phyloP scores from a whole-genome alignment of 768 basidiomycete species.

The Serendipita sp. region DNA sequence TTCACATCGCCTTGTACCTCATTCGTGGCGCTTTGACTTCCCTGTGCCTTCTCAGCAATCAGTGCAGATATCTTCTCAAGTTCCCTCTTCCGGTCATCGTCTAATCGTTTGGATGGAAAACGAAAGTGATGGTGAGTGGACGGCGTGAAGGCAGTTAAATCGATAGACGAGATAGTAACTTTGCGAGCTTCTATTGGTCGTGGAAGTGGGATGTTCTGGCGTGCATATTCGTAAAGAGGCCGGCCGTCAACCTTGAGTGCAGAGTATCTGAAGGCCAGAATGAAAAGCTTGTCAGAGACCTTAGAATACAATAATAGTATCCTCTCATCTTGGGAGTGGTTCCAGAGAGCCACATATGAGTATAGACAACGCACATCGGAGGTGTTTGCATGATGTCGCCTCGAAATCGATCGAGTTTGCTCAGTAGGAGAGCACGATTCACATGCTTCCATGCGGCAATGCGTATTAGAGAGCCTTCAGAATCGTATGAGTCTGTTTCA shows the following conservation, averaged over 20 bases:
- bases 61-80: conserved; percentile 45
- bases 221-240: conserved; percentile 89
- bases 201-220: conserved; percentile 77
- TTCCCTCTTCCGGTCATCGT: conserved; percentile 49
- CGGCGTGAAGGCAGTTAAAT: conserved; percentile 57
- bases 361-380: conserved; percentile 50
- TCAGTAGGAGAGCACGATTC: conserved; percentile 59
- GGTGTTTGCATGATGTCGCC: conserved; percentile 85
- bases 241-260: conserved; percentile 97
- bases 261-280: conserved; percentile 52
- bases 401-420: conserved; percentile 50
- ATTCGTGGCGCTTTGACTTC: conserved; percentile 16
- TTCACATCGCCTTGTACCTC: conserved; percentile 15
- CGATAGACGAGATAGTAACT: conserved; percentile 66
- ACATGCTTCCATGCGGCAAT: conserved; percentile 71
- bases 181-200: conserved; percentile 81
- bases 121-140: conserved; percentile 57
- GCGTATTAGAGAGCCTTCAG: conserved; percentile 68
- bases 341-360: neutral
- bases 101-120: conserved; percentile 60
- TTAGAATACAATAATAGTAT: neutral
- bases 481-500: conserved; percentile 89
- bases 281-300: neutral
- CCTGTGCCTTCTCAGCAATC: conserved; percentile 8
- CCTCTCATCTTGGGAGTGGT: neutral